A percentile compares a stretch with the other conserved stretches of the same genome.
phyloP scores from a whole-genome alignment of 495 filamentous ascomycete species.

The Aspergillus haitiensis region DNA sequence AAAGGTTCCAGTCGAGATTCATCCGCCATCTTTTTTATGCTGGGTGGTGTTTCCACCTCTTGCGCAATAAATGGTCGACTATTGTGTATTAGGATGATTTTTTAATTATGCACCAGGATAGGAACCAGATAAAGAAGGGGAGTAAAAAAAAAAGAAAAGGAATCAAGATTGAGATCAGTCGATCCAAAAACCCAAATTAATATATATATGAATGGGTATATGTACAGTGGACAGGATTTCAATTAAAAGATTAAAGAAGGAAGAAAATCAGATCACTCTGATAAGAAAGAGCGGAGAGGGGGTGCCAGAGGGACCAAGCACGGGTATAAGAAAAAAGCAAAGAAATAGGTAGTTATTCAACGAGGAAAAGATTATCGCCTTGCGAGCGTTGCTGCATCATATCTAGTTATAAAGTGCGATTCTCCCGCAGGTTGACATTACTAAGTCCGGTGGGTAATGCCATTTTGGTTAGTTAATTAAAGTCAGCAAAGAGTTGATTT shows the following conservation, averaged over 20 bases:
- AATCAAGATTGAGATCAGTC: not conserved
- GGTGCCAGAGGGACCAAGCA: not conserved
- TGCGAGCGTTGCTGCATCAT: not conserved
- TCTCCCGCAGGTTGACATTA: not conserved
- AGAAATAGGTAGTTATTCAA: not conserved
- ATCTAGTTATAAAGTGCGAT: not conserved
- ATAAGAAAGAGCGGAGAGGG: constrained; percentile 1
- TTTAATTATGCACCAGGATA: not conserved
- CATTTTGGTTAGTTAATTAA: not conserved
- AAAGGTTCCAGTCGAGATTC: not conserved
- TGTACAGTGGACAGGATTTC: not conserved
- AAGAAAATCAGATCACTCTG: not conserved
- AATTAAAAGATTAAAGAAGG: not conserved
- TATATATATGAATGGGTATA: not conserved
- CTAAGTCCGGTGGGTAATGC: not conserved
- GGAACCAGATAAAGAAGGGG: not conserved
- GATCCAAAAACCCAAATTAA: not conserved
- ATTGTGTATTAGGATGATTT: not conserved
- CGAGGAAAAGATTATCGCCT: not conserved
- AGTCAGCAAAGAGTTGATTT: constrained; percentile 6
- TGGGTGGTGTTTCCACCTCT: too few relatives aligned
- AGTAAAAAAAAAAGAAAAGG: not conserved
- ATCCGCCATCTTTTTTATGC: not conserved
- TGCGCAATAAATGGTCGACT: not conserved
- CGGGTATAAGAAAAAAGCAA: not conserved